phyloP scores from a whole-genome alignment of 345 rosid genomes.

The Bruguiera sexangula region DNA sequence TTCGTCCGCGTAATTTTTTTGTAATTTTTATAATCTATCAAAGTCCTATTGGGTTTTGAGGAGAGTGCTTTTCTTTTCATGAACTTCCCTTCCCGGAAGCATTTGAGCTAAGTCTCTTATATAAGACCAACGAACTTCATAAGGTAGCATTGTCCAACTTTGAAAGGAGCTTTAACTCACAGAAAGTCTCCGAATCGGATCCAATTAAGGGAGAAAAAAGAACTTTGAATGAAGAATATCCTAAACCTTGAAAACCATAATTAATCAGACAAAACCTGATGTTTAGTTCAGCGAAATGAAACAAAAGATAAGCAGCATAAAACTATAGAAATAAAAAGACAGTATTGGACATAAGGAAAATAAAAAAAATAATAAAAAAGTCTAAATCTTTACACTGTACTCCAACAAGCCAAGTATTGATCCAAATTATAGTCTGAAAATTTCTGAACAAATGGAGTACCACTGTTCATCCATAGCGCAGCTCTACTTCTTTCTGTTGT shows the following conservation, averaged over 20 bases:
- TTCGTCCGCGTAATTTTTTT: no score
- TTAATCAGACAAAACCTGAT: background rate
- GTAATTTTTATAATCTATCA: no score
- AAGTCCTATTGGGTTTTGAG: no score
- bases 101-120: no score
- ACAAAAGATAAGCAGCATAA: background rate
- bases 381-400: no score
- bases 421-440: background rate
- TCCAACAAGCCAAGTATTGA: background rate
- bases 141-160: no score
- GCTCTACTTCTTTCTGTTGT: slow-evolving; percentile 22
- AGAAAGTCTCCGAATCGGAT: background rate
- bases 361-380: background rate
- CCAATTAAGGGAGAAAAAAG: background rate
- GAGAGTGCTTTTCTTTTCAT: no score
- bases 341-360: no score
- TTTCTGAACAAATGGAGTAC: background rate
- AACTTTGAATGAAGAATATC: background rate
- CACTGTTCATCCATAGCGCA: background rate
- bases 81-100: no score
- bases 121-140: no score
- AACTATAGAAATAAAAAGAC: background rate
- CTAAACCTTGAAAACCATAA: background rate
- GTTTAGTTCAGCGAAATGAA: background rate
- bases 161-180: background rate